phyloP scores from a whole-genome alignment of 2,329 filamentous ascomycete genomes.

The Hymenotorrendiella dingleyae region DNA sequence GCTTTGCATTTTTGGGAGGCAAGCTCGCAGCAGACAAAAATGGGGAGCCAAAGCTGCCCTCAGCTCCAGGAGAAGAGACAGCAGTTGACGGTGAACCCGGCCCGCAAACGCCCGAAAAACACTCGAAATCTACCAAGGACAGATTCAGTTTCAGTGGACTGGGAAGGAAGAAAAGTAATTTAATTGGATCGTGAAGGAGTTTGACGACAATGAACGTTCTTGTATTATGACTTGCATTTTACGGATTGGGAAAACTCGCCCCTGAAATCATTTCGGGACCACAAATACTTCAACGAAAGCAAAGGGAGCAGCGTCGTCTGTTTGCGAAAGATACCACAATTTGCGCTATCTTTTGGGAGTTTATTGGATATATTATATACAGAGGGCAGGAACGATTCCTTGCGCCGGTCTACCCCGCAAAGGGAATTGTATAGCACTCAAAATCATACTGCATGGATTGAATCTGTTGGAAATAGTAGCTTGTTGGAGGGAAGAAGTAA shows the following conservation, averaged over 20 bases:
- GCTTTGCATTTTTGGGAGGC: constrained; percentile 60
- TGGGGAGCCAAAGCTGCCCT: constrained; percentile 11
- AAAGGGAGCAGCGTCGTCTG: background rate
- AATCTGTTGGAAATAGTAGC: background rate
- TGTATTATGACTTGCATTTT: constrained; percentile 14
- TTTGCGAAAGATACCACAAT: constrained; percentile 6
- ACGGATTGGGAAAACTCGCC: background rate
- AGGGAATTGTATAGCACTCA: constrained; percentile 6
- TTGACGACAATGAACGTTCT: background rate
- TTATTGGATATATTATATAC: too few relatives aligned
- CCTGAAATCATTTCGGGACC: background rate
- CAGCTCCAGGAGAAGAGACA: constrained; percentile 15
- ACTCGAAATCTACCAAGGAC: constrained; percentile 48
- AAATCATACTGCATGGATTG: constrained; percentile 4
- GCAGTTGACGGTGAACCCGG: constrained; percentile 24
- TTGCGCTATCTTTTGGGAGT: too few relatives aligned
- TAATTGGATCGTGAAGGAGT: constrained; percentile 32
- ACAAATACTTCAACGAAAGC: background rate
- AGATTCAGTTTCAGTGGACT: constrained; percentile 58
- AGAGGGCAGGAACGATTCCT: too few relatives aligned
- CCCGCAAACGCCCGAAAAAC: constrained; percentile 35
- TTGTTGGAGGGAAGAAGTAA: too few relatives aligned
- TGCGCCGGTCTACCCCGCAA: too few relatives aligned
- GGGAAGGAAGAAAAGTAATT: constrained; percentile 65
- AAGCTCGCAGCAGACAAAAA: too few relatives aligned